Evolutionary conservation across 148 eudicot species (phyloP).

Genomic region (Chenopodium formosanum): DNA sequence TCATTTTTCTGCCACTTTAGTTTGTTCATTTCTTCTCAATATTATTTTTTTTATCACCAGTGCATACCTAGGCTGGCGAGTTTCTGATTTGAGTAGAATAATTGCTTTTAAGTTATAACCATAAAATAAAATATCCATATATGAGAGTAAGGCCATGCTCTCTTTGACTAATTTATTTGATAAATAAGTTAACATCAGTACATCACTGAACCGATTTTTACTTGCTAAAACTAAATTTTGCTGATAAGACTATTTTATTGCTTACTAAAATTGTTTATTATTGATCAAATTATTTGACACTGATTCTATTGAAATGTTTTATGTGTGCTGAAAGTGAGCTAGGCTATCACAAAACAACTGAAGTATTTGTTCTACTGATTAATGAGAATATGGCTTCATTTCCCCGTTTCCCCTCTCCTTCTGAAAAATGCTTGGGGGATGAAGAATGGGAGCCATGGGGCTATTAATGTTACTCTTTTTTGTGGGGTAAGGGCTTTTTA

Average conservation of each 20-base stretch:
- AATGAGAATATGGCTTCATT: too few species aligned
- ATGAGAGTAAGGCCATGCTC: not conserved
- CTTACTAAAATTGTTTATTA: too few species aligned
- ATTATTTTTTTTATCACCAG: not conserved
- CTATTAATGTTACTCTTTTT: not conserved
- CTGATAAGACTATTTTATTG: too few species aligned
- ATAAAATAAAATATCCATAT: not conserved
- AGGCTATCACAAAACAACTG: too few species aligned
- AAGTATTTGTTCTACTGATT: too few species aligned
- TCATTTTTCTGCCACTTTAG: not conserved
- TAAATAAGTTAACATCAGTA: too few species aligned
- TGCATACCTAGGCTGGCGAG: not conserved
- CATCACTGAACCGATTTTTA: not conserved
- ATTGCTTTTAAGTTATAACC: not conserved
- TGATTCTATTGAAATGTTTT: too few species aligned
- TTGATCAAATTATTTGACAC: too few species aligned
- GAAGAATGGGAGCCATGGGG: not conserved
- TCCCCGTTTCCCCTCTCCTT: too few species aligned
- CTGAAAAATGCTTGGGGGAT: not conserved
- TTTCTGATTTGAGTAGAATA: not conserved
- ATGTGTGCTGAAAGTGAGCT: too few species aligned
- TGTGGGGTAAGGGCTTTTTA: not conserved
- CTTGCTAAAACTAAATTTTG: not conserved
- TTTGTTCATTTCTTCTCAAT: not conserved
- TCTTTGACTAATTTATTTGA: not conserved